Conservation (phyloP, 352 stramenopile species). For the Lagenidium sp. region DNA sequence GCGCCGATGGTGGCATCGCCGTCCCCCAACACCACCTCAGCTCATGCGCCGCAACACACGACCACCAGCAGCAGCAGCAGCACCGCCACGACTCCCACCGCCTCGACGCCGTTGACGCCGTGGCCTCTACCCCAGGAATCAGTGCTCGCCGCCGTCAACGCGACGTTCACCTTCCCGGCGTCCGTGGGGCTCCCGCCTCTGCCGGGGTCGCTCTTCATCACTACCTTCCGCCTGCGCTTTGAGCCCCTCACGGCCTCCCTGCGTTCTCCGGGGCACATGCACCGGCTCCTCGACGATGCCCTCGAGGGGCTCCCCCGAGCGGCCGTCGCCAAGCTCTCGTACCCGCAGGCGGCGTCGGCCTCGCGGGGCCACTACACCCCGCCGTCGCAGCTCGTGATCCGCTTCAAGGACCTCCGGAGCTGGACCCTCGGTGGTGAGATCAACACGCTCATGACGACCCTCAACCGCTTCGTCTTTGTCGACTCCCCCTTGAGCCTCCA, state of each 20-base stretch:
- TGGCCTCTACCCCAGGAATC: background rate
- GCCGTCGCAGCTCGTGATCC: constrained; percentile 55
- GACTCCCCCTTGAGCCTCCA: constrained; percentile 65
- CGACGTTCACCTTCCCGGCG: constrained; percentile 47
- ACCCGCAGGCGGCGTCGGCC: constrained; percentile 35
- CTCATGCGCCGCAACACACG: background rate
- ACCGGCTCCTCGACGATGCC: constrained; percentile 50
- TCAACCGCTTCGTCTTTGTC: constrained; percentile 67
- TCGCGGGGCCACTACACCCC: constrained; percentile 20
- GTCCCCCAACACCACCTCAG: background rate
- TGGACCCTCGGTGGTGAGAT: constrained; percentile 70
- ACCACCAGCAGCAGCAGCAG: background rate
- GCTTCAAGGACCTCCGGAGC: constrained; percentile 70
- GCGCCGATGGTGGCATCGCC: background rate
- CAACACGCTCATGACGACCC: constrained; percentile 41
- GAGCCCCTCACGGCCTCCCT: constrained; percentile 44
- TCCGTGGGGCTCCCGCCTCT: constrained; percentile 32
- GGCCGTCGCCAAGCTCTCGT: constrained; percentile 54
- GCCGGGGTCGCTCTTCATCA: constrained; percentile 48
- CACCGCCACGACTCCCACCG: background rate
- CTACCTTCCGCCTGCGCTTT: constrained; percentile 64
- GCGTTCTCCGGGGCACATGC: constrained; percentile 28
- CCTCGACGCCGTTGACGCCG: no score
- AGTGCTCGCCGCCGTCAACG: constrained; percentile 1
- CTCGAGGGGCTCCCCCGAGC: constrained; percentile 52